Evolutionary conservation across 805 yeast species (phyloP), one percentile per base, ranked within the genome.

Genomic region (Dipodascus geniculatus): DNA sequence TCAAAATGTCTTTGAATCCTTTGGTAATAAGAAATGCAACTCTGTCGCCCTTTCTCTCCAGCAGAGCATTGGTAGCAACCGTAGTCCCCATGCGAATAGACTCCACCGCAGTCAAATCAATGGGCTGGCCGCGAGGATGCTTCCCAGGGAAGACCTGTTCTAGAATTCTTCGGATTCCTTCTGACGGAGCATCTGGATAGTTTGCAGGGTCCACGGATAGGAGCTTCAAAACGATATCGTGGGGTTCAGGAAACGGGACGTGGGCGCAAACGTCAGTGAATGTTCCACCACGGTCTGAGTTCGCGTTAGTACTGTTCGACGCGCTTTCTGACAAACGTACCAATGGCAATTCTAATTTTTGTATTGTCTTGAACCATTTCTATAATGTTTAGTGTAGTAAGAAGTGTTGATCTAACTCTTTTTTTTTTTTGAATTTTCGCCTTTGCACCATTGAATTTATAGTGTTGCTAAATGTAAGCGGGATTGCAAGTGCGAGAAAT

Each of bases 11-110:
- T 60, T 79, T 80, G 69, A 88, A 91, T 0, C 97, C 99, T 61
- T 81, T 84, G 16, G 97, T 87, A 1, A 95, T 88, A 3, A 90
- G 68, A 55, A 91, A 74, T 1, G 93, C 95, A 60, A 95, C 90
- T 31, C 81, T 72, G 54, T 89, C 95, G 51, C 98, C 99, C 64
- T 89, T 89, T 57, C 98, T 76, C 64, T 91, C 98, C 56, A 91
- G 74, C 33, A 93, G 75, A 1, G 98, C 96, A 69, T 91, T 91
- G 4, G 98, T 91, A 1, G 99, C 98, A 9, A 89, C 93, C 0
- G 97, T 90, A 2, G 97, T 89, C 2, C 97, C 97, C 85, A 90
- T 83, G 54, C 96, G 74, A 50, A 89, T 80, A 48, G 82, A 77
- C 53, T 79, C 81, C 42, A 88, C 85, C 2, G 69, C 68, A 3